These are phyloP conservation scores for Fonsecaea erecta DNA, from an alignment of 2,329 filamentous ascomycete genomes.

Conservation along the genomic window DNA sequence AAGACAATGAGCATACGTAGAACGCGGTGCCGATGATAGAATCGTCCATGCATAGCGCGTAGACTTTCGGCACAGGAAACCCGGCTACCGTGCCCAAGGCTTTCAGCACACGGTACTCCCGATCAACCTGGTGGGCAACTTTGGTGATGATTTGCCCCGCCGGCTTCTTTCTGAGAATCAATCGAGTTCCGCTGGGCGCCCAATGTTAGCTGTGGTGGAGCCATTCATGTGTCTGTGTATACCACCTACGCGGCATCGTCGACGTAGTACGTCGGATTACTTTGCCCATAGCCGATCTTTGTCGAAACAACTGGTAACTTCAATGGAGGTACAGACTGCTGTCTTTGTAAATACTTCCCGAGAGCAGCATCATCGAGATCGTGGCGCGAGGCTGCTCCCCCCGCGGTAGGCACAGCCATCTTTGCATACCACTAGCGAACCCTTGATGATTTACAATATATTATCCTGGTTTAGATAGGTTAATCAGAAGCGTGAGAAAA, in stretches of 20 bases:
- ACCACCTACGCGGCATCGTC: constrained; percentile 29
- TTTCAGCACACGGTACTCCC: constrained; percentile 80
- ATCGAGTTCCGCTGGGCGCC: constrained; percentile 59
- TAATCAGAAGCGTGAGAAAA: neutral
- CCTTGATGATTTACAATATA: neutral
- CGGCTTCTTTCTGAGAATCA: constrained; percentile 88
- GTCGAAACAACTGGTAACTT: constrained; percentile 25
- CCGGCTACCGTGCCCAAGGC: constrained; percentile 69
- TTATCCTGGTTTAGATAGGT: neutral
- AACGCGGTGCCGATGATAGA: constrained; percentile 77
- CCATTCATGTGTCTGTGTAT: neutral
- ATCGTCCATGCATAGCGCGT: constrained; percentile 76
- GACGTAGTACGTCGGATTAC: constrained; percentile 33
- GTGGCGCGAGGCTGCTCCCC: constrained; percentile 13
- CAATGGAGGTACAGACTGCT: constrained; percentile 16
- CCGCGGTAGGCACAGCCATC: constrained; percentile 2
- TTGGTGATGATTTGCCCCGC: constrained; percentile 80
- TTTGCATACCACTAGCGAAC: neutral
- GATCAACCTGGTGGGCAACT: constrained; percentile 89
- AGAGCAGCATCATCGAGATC: constrained; percentile 26
- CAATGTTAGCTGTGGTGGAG: neutral
- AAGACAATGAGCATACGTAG: constrained; percentile 60
- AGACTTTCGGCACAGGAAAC: constrained; percentile 75
- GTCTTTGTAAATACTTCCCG: constrained; percentile 15
- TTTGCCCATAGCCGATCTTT: constrained; percentile 33